Evolutionary conservation across 352 stramenopile species (phyloP).

Genomic region (Phytophthora podocarpi): DNA sequence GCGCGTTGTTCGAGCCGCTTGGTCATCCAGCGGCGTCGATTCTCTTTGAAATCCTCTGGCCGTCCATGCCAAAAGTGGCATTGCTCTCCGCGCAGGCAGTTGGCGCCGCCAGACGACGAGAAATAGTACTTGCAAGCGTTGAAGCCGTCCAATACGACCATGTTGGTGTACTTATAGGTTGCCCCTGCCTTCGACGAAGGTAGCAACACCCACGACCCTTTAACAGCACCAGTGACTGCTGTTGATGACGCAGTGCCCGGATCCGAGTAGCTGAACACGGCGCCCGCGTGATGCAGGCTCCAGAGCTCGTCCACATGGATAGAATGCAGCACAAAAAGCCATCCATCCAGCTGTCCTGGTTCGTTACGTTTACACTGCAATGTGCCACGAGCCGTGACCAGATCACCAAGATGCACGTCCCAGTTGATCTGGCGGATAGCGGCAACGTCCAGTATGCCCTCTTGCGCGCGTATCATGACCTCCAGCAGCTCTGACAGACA

Average conservation of each 20-base stretch:
- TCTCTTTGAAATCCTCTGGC: slow-evolving; percentile 62
- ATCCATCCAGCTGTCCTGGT: slow-evolving; percentile 25
- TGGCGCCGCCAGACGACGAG: slow-evolving; percentile 56
- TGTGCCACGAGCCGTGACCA: slow-evolving; percentile 49
- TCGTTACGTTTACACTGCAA: slow-evolving; percentile 49
- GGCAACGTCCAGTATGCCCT: slow-evolving; percentile 60
- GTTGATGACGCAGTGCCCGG: neutral
- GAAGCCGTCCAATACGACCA: slow-evolving; percentile 77
- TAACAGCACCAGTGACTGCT: slow-evolving; percentile 17
- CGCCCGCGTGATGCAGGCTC: slow-evolving; percentile 50
- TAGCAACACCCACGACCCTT: slow-evolving; percentile 51
- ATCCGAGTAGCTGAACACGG: slow-evolving; percentile 62
- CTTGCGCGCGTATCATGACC: slow-evolving; percentile 79
- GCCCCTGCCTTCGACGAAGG: slow-evolving; percentile 55
- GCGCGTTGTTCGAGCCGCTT: slow-evolving; percentile 71
- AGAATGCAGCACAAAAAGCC: slow-evolving; percentile 60
- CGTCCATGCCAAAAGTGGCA: slow-evolving; percentile 86
- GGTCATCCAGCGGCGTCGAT: slow-evolving; percentile 67
- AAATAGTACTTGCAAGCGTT: slow-evolving; percentile 91
- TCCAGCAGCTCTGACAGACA: slow-evolving; percentile 63
- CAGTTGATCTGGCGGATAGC: slow-evolving; percentile 79
- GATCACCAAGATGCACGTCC: slow-evolving; percentile 77
- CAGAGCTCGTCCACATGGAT: slow-evolving; percentile 65
- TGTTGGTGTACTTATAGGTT: slow-evolving; percentile 82
- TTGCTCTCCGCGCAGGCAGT: slow-evolving; percentile 66